Percentiles rank a stretch among this genome's conserved stretches.
These are phyloP conservation scores for Tuber borchii DNA, from an alignment of 495 filamentous ascomycete genomes.

Conservation along the genomic window DNA sequence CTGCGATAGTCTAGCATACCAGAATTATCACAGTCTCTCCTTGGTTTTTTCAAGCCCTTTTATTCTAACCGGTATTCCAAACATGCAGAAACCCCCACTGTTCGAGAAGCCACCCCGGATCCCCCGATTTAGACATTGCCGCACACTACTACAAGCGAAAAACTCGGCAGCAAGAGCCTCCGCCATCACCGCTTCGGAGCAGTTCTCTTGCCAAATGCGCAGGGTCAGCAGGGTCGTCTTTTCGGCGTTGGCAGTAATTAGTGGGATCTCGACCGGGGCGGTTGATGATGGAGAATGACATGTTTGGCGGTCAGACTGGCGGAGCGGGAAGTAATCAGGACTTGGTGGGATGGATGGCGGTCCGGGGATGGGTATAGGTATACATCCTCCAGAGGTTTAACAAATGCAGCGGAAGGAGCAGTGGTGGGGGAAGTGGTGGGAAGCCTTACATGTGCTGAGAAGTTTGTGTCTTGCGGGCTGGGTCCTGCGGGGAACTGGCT, in stretches of 20 bases:
- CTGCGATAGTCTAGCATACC: not conserved
- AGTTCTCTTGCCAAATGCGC: not conserved
- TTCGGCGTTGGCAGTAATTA: not conserved
- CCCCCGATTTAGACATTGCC: conserved; percentile 72
- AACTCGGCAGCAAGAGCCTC: conserved; percentile 15
- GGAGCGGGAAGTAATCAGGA: conserved; percentile 11
- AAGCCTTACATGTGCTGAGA: conserved; percentile 30
- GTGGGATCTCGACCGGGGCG: conserved; percentile 22
- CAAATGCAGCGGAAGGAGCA: conserved; percentile 11
- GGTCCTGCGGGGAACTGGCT: conserved; percentile 21
- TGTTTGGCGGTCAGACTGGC: conserved; percentile 12
- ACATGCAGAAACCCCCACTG: conserved; percentile 5
- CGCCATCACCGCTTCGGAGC: not conserved
- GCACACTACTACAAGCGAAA: conserved; percentile 51
- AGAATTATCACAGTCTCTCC: not conserved
- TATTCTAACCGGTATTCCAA: conserved; percentile 7
- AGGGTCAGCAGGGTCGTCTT: not conserved
- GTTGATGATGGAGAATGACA: conserved; percentile 26
- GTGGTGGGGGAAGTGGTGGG: conserved; percentile 42
- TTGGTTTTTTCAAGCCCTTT: not conserved
- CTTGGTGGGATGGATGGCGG: conserved; percentile 22
- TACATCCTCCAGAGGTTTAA: conserved; percentile 27
- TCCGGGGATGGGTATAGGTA: conserved; percentile 32
- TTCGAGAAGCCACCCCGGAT: conserved; percentile 45
- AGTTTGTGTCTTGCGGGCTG: conserved; percentile 32